Base-by-base conservation (phyloP, 192 early-diverging fungal species). In the Anaeromyces robustus region DNA sequence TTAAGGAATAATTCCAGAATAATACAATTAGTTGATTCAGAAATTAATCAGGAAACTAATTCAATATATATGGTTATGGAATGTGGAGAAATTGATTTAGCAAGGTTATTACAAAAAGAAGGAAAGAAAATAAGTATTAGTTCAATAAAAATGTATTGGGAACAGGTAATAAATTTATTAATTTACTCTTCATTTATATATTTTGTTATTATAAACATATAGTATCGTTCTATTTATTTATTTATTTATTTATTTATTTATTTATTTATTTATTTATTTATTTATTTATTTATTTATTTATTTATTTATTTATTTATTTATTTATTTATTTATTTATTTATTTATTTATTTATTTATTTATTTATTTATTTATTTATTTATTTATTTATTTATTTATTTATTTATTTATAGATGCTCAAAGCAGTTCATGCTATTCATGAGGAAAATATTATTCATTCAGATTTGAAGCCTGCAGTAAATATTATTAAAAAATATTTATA, bases 381-480 rank as follows among this genome's bases (percentile, higher is more conserved):
- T n/a, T n/a, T n/a, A 59, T 17, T n/a, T n/a, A 77, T 34, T 77
- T 28, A 31, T 26, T 29, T 79, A 39, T 12, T 22, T 3, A 13
- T 77, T 30, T 83, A 80, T 78, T 30, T 77, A 77, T 83, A 93
- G 93, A 98, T 98, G 95, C 83, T 98, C 2, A 87, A 93, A 80
- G 94, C 96, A 11, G 97, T 97, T 9, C 88, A 93, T 68, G 91
- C 90, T 0, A 94, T 97, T 18, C 97, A 98, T 84, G 86, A 95
- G 43, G 86, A 90, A 79, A 93, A 92, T 17, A 95, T 98, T 82
- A 92, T 98, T 12, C 97, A 98, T 82, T 89, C 92, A 12, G 96
- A 98, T 82, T 85, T 98, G 30, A 98, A 98, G 83, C 97, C 97
- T 0, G 96, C 96, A 16, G 86, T 88, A 82, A n/a, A n/a, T 43